These are phyloP conservation scores for Globisporangium splendens DNA, from an alignment of 352 stramenopile species.

Conservation along the genomic window DNA sequence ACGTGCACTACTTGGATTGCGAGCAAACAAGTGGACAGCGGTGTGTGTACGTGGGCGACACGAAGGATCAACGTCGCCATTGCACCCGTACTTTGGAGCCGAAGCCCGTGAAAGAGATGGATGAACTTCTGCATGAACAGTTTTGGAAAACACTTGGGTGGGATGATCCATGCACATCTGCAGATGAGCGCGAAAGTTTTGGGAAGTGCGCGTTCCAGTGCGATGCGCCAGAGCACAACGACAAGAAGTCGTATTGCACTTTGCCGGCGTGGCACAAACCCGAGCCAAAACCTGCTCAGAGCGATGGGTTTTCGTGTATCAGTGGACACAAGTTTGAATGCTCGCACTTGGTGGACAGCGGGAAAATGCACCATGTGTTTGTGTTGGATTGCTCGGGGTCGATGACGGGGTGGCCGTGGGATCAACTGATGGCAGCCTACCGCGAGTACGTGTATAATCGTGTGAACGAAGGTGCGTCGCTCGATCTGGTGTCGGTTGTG, in stretches of 20 bases:
- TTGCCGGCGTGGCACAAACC: conserved; percentile 63
- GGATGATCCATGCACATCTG: conserved; percentile 64
- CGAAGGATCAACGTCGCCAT: conserved; percentile 60
- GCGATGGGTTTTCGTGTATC: conserved; percentile 54
- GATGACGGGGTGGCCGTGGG: conserved; percentile 62
- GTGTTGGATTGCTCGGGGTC: conserved; percentile 79
- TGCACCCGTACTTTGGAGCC: conserved; percentile 53
- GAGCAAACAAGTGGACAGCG: conserved; percentile 26
- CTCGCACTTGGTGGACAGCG: conserved; percentile 45
- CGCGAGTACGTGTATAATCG: conserved; percentile 68
- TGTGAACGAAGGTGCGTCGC: conserved; percentile 36
- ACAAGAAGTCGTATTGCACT: conserved; percentile 55
- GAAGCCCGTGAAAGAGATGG: conserved; percentile 43
- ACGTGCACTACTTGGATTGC: conserved; percentile 76
- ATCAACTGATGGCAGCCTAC: conserved; percentile 51
- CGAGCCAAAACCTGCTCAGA: conserved; percentile 18
- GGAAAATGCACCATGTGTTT: conserved; percentile 74
- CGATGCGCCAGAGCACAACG: conserved; percentile 59
- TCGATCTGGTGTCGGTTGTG: conserved; percentile 76
- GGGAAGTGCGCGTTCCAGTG: conserved; percentile 70
- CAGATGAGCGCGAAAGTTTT: conserved; percentile 58
- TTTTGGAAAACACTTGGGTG: conserved; percentile 77
- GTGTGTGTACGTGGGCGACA: conserved; percentile 50
- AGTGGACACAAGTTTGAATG: conserved; percentile 73
- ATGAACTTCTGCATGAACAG: conserved; percentile 71